Evolutionary conservation across 108 stramenopile genomes (phyloP), one percentile per base, ranked within the genome.

Genomic region (Asterionellopsis glacialis): DNA sequence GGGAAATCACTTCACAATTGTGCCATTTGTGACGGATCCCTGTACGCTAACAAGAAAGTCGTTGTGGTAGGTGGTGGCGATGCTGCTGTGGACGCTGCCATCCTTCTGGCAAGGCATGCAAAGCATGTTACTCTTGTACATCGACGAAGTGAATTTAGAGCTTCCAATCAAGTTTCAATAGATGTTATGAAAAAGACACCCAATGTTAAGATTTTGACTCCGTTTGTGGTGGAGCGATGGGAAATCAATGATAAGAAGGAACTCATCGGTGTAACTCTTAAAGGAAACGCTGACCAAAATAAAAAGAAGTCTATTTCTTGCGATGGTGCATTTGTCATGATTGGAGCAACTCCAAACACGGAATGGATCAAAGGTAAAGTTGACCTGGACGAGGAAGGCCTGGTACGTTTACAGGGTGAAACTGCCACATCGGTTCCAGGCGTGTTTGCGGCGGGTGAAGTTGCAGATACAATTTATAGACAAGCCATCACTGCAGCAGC

Each of bases 51-150:
- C 44, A 79, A 77, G n/a, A 76, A 84, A 70, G 83, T 90, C 5
- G 79, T 71, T 6, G 85, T 90, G 6, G 88, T 96, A 19, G 96
- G 96, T n/a, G 96, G 96, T 24, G 95, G 94, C 49, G 94, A 96
- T 72, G 74, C 91, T 26, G 94, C 93, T 38, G 81, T 96, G 77
- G 93, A 94, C 63, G 88, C 90, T 64, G 93, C 91, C 0, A 73
- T 92, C 9, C 75, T 88, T 50, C 69, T 95, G 63, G 82, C 94
- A 15, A 69, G 87, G 10, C 84, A 83, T 61, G 80, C 70, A 41
- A 64, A 75, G 61, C 61, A 71, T 52, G 95, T 96, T 45, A 89
- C 84, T 51, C 52, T 96, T 41, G 74, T 96, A 43, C 93, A 94
- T 76, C 80, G 95, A 68, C 49, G 91, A 52, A 88, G 82, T 28